Conservation (phyloP, 1,139 yeast genomes). For the Debaryomycetaceae sp. region DNA sequence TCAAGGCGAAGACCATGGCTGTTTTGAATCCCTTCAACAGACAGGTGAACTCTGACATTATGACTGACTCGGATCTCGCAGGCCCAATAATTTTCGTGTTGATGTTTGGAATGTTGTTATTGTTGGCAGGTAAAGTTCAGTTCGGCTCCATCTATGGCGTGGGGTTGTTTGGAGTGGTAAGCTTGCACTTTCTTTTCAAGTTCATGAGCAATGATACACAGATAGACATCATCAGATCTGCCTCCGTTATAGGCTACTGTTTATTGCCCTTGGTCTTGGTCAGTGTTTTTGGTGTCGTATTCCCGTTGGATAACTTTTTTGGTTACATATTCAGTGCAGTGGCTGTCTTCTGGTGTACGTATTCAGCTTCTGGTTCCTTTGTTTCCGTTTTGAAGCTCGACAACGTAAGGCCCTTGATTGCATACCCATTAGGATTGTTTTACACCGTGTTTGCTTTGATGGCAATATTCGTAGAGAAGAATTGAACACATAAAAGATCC, state of each 20-base stretch:
- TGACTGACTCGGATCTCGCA: constrained; percentile 90
- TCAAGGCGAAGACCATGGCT: constrained; percentile 77
- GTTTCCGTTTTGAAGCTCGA: constrained; percentile 80
- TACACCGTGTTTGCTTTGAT: constrained; percentile 93
- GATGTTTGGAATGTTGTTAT: constrained; percentile 78
- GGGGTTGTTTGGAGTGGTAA: constrained; percentile 84
- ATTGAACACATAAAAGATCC: neutral
- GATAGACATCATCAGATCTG: constrained; percentile 71
- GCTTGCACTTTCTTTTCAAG: constrained; percentile 80
- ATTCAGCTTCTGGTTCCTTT: constrained; percentile 90
- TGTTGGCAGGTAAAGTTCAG: constrained; percentile 88
- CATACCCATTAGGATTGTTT: constrained; percentile 89
- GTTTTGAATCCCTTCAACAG: constrained; percentile 76
- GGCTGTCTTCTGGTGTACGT: constrained; percentile 91
- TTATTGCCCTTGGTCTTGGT: constrained; percentile 82
- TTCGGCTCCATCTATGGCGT: constrained; percentile 97
- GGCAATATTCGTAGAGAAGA: constrained; percentile 81
- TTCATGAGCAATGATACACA: constrained; percentile 67
- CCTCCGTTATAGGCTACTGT: constrained; percentile 93
- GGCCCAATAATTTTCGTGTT: constrained; percentile 92
- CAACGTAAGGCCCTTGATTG: constrained; percentile 85
- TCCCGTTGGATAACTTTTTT: constrained; percentile 63
- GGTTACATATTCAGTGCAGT: constrained; percentile 72
- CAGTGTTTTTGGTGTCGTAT: constrained; percentile 69
- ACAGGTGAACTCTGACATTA: constrained; percentile 63